A percentile compares a stretch with the other conserved stretches of the same genome.
These are phyloP conservation scores for Colletotrichum sp. DNA, from an alignment of 2,329 filamentous ascomycete species.

Conservation along the genomic window DNA sequence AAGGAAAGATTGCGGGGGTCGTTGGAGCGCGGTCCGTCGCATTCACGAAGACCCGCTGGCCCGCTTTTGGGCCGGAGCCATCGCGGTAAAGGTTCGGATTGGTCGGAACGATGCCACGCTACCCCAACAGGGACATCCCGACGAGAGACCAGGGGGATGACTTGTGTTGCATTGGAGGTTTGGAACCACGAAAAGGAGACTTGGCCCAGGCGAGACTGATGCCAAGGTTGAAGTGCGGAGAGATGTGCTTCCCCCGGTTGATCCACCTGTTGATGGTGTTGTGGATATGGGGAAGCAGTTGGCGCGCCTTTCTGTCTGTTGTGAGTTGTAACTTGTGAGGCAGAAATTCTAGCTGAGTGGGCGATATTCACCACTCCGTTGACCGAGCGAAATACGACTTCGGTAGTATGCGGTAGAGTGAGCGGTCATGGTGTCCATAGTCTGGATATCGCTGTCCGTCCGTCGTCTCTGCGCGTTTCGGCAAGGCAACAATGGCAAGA, in stretches of 20 bases:
- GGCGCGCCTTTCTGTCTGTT: neutral
- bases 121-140: neutral
- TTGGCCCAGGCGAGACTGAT: neutral
- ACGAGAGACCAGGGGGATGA: neutral
- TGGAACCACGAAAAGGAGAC: neutral
- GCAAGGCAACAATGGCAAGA: too few relatives aligned
- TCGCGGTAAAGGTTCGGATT: conserved; percentile 11
- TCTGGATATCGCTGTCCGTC: neutral
- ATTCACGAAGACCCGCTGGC: neutral
- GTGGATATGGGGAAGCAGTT: neutral
- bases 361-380: neutral
- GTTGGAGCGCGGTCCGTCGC: conserved; percentile 13
- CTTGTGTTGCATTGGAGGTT: neutral
- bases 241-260: neutral
- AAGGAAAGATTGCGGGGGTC: conserved; percentile 11
- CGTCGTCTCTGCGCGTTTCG: too few relatives aligned
- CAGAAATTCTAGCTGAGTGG: neutral
- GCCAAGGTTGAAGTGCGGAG: neutral
- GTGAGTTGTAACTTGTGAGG: neutral
- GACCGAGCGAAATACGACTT: neutral
- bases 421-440: accelerated
- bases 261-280: neutral
- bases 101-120: neutral
- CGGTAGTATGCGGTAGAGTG: neutral
- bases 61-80: neutral